These are phyloP conservation scores for Fistulina hepatica DNA, from an alignment of 1,284 basidiomycete species.

Conservation along the genomic window DNA sequence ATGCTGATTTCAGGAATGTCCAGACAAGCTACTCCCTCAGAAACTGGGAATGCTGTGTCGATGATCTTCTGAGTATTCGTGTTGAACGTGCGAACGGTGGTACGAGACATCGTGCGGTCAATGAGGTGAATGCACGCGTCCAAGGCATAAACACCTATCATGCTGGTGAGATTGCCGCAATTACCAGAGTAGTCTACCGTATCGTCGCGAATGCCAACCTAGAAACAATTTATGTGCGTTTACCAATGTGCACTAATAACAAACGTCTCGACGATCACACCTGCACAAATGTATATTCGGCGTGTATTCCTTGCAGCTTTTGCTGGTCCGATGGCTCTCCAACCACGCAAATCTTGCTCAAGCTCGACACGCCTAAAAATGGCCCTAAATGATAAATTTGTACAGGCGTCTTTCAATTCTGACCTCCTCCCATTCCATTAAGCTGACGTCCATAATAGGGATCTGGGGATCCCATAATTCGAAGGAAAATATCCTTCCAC, in stretches of 20 bases:
- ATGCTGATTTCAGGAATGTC: constrained; percentile 39
- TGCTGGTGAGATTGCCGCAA: constrained; percentile 58
- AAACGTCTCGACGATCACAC: background rate
- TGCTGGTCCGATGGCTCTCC: constrained; percentile 33
- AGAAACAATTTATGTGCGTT: background rate
- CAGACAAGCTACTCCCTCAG: constrained; percentile 29
- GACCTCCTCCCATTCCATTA: constrained; percentile 80
- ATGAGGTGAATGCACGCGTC: constrained; percentile 30
- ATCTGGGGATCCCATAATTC: constrained; percentile 81
- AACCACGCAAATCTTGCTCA: constrained; percentile 74
- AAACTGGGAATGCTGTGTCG: constrained; percentile 53
- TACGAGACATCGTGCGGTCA: constrained; percentile 10
- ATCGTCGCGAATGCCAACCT: constrained; percentile 43
- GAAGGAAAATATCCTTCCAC: constrained; percentile 56
- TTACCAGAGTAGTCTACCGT: constrained; percentile 56
- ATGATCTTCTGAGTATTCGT: constrained; percentile 60
- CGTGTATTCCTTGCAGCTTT: constrained; percentile 34
- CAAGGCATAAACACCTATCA: constrained; percentile 57
- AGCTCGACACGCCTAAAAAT: constrained; percentile 58
- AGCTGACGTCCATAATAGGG: constrained; percentile 62
- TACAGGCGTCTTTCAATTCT: no score
- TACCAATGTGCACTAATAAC: background rate
- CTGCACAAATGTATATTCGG: constrained; percentile 58
- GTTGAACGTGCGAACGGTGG: constrained; percentile 49
- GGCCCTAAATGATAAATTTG: no score